A percentile compares a stretch with the other conserved stretches of the same genome.
Evolutionary conservation across 176 grass and related monocot genomes (phyloP).

Genomic region (Tillandsia leiboldiana): DNA sequence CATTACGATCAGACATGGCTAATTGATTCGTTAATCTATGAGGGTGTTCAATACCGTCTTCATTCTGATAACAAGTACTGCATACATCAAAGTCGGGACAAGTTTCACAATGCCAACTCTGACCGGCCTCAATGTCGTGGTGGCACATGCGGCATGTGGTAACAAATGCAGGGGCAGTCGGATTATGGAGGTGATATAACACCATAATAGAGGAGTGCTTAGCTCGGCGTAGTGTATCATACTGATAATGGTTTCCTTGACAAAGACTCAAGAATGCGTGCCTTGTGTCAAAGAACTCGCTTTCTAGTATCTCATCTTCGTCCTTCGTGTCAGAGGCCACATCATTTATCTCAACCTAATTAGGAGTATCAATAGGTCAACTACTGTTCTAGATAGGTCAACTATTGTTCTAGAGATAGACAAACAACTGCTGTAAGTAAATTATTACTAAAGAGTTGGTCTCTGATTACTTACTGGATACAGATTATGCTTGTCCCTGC

Average conservation of each 20-base stretch:
- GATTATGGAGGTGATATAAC: conserved; percentile 76
- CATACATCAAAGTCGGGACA: conserved; percentile 58
- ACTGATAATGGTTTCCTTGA: conserved; percentile 78
- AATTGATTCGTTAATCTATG: conserved; percentile 46
- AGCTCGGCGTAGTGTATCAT: conserved; percentile 86
- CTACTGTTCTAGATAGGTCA: conserved; percentile 16
- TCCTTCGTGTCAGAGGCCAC: conserved; percentile 50
- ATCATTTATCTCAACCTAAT: conserved; percentile 45
- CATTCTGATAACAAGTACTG: conserved; percentile 55
- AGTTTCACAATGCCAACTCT: conserved; percentile 54
- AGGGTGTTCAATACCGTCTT: conserved; percentile 44
- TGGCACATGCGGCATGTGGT: conserved; percentile 46
- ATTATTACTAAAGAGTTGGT: conserved; percentile 13
- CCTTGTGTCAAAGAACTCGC: conserved; percentile 80
- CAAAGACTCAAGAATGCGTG: conserved; percentile 73
- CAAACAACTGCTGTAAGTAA: not conserved
- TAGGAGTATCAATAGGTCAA: conserved; percentile 6
- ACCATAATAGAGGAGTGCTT: conserved; percentile 99
- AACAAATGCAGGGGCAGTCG: not conserved
- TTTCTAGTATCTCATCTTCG: conserved; percentile 55
- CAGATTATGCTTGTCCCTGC: conserved; percentile 71
- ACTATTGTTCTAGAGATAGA: not conserved
- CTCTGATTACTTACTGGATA: conserved; percentile 29
- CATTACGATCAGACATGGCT: conserved; percentile 8
- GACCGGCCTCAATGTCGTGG: conserved; percentile 34